A percentile compares a stretch with the other conserved stretches of the same genome.
Conservation (phyloP, 768 basidiomycete species). For the Kwoniella sp. region DNA sequence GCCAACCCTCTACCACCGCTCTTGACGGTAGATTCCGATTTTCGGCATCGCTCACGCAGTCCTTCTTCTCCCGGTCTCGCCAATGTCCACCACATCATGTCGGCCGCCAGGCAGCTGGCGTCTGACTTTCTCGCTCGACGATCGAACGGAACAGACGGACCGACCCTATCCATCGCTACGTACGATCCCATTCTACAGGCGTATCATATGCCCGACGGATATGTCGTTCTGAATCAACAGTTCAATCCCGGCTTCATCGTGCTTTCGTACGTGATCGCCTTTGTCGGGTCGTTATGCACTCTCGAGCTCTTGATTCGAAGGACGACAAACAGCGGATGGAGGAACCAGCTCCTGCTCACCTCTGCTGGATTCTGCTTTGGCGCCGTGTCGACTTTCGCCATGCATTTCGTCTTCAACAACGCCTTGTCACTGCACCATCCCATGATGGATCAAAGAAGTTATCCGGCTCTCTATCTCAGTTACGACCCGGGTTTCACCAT, state of each 20-base stretch:
- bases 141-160: background rate
- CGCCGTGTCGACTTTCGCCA: constrained; percentile 56
- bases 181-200: constrained; percentile 5
- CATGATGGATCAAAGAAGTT: constrained; percentile 20
- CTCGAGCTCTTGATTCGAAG: constrained; percentile 56
- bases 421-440: constrained; percentile 51
- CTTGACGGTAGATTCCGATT: background rate
- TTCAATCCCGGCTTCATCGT: constrained; percentile 54
- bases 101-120: background rate
- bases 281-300: constrained; percentile 55
- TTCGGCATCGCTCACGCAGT: constrained; percentile 6
- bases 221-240: constrained; percentile 42
- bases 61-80: background rate
- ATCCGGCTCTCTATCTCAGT: constrained; percentile 40
- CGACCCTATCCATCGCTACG: constrained; percentile 6
- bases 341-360: constrained; percentile 50
- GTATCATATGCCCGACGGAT: constrained; percentile 37
- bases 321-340: constrained; percentile 53
- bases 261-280: constrained; percentile 51
- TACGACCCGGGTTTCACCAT: constrained; percentile 55
- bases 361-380: constrained; percentile 55
- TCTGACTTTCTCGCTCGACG: background rate
- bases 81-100: background rate
- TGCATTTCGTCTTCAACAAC: constrained; percentile 58
- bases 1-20: constrained; percentile 28